phyloP scores from a whole-genome alignment of 2,329 filamentous ascomycete species.

The Teratosphaeria epicoccoides region DNA sequence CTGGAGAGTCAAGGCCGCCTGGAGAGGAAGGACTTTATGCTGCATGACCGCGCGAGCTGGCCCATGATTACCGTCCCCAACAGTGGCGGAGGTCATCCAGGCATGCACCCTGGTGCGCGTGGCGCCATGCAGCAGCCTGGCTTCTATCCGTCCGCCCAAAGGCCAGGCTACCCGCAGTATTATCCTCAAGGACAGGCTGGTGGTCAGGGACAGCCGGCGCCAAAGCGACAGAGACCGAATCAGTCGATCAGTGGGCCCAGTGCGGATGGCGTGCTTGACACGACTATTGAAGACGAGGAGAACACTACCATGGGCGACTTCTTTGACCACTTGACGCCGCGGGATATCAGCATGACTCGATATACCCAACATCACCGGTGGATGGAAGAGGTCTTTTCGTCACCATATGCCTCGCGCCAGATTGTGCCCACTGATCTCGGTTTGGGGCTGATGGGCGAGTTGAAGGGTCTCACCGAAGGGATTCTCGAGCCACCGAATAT shows the following conservation, averaged over 20 bases:
- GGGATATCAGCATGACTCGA: slow-evolving; percentile 75
- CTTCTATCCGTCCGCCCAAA: background rate
- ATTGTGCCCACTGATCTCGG: slow-evolving; percentile 82
- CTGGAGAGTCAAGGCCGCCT: slow-evolving; percentile 68
- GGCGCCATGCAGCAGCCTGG: background rate
- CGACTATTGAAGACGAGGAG: slow-evolving; percentile 71
- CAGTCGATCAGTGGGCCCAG: slow-evolving; percentile 30
- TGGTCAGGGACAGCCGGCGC: slow-evolving; percentile 29
- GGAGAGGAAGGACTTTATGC: slow-evolving; percentile 85
- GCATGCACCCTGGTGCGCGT: slow-evolving; percentile 8
- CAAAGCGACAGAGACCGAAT: slow-evolving; percentile 34
- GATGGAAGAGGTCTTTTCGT: slow-evolving; percentile 96
- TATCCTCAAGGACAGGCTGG: slow-evolving; percentile 5
- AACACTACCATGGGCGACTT: slow-evolving; percentile 78
- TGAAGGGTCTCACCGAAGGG: slow-evolving; percentile 70
- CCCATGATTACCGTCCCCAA: slow-evolving; percentile 66
- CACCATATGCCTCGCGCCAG: slow-evolving; percentile 73
- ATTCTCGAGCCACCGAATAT: slow-evolving; percentile 58
- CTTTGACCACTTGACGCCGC: slow-evolving; percentile 78
- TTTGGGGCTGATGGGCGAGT: slow-evolving; percentile 65
- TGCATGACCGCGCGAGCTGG: slow-evolving; percentile 83
- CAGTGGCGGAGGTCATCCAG: slow-evolving; percentile 15
- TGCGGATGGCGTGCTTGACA: slow-evolving; percentile 34
- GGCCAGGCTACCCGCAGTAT: slow-evolving; percentile 14
- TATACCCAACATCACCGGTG: slow-evolving; percentile 96